These are phyloP conservation scores for Royoungia palumana DNA, from an alignment of 768 basidiomycete genomes.

Conservation along the genomic window DNA sequence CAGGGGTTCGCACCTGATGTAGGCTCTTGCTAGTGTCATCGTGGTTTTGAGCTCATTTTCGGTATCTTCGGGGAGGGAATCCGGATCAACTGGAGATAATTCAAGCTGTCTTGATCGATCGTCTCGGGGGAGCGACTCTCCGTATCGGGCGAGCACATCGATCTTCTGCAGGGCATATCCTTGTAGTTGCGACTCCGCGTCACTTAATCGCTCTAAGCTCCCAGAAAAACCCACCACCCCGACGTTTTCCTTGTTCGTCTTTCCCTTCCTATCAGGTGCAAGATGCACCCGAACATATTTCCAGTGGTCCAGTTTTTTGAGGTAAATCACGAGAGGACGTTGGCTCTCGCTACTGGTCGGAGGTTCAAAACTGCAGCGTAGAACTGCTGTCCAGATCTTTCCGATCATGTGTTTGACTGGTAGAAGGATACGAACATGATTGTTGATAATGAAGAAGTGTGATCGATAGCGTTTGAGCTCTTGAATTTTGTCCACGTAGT, in stretches of 20 bases:
- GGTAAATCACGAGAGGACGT: conserved; percentile 24
- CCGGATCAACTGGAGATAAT: too few relatives aligned
- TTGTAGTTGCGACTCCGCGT: conserved; percentile 9
- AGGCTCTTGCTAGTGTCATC: too few relatives aligned
- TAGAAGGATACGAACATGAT: conserved; percentile 14
- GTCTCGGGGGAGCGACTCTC: background rate
- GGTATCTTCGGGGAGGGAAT: too few relatives aligned
- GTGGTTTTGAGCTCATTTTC: too few relatives aligned
- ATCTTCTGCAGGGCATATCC: conserved; percentile 13
- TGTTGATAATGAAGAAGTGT: conserved; percentile 19
- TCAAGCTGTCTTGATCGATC: too few relatives aligned
- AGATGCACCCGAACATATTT: conserved; percentile 17
- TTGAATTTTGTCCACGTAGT: conserved; percentile 8
- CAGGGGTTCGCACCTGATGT: too few relatives aligned
- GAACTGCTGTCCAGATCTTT: conserved; percentile 17
- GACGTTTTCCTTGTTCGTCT: background rate
- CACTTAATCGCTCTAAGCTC: conserved; percentile 19
- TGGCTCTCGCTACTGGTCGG: conserved; percentile 7
- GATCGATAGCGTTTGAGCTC: conserved; percentile 6
- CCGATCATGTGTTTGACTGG: conserved; percentile 18
- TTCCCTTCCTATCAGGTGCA: background rate
- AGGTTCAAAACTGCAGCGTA: conserved; percentile 22
- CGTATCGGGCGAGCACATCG: conserved; percentile 4
- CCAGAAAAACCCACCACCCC: conserved; percentile 4
- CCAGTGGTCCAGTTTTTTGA: conserved; percentile 7